These are phyloP conservation scores for Aspergillus haitiensis DNA, from an alignment of 495 filamentous ascomycete species.

Conservation along the genomic window DNA sequence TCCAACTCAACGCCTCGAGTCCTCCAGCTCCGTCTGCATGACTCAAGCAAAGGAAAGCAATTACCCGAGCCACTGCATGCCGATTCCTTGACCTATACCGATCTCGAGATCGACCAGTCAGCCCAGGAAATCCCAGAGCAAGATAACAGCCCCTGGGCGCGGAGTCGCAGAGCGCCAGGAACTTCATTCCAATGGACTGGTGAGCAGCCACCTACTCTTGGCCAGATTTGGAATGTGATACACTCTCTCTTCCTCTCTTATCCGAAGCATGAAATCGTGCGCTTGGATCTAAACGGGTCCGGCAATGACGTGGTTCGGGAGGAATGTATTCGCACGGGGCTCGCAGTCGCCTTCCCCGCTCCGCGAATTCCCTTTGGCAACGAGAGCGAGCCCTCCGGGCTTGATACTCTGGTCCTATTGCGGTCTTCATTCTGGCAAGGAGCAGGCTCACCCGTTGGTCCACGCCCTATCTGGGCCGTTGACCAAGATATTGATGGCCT, in stretches of 20 bases:
- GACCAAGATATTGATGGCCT: constrained; percentile 41
- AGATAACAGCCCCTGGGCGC: constrained; percentile 51
- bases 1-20: constrained; percentile 25
- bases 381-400: constrained; percentile 24
- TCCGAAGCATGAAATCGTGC: constrained; percentile 54
- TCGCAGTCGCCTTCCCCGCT: constrained; percentile 51
- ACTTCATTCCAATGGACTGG: constrained; percentile 43
- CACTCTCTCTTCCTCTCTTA: constrained; percentile 60
- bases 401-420: constrained; percentile 35
- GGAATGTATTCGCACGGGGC: constrained; percentile 54
- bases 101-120: constrained; percentile 26
- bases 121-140: constrained; percentile 29
- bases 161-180: constrained; percentile 40
- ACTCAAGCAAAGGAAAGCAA: constrained; percentile 26
- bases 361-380: constrained; percentile 27
- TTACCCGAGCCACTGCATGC: constrained; percentile 36
- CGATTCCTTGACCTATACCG: constrained; percentile 35
- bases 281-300: constrained; percentile 46
- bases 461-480: constrained; percentile 59
- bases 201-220: constrained; percentile 46
- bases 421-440: constrained; percentile 66
- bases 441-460: constrained; percentile 62
- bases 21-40: constrained; percentile 30
- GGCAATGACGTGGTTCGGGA: constrained; percentile 40
- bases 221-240: constrained; percentile 61